A percentile compares a stretch with the other conserved stretches of the same genome.
These are phyloP conservation scores for Thuja plicata DNA, from an alignment of 83 land plant species.

Conservation along the genomic window DNA sequence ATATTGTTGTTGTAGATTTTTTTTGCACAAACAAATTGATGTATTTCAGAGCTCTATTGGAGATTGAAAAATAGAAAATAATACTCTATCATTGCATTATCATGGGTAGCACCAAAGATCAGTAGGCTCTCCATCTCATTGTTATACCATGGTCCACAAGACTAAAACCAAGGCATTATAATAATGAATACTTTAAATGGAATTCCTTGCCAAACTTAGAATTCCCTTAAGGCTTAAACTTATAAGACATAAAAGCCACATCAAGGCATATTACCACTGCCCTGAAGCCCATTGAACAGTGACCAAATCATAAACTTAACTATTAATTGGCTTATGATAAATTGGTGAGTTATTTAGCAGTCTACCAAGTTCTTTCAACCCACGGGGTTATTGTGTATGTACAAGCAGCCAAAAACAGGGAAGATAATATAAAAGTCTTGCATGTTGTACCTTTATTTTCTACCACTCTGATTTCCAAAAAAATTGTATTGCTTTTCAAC, in stretches of 20 bases:
- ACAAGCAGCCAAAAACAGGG: background rate
- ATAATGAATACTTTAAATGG: background rate
- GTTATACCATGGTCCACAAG: background rate
- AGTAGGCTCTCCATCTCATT: background rate
- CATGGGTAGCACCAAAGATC: background rate
- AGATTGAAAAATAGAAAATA: background rate
- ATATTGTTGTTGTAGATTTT: too few species aligned
- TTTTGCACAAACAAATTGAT: background rate
- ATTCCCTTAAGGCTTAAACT: background rate
- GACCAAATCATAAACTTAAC: background rate
- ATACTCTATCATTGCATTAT: background rate
- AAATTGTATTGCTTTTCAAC: background rate
- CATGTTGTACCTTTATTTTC: background rate
- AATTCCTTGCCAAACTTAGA: background rate
- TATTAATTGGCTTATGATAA: background rate
- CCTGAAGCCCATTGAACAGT: background rate
- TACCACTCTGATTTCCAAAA: background rate
- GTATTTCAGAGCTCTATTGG: background rate
- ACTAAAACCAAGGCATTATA: background rate
- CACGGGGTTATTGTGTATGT: background rate
- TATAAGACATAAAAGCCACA: background rate
- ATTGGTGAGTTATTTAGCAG: background rate
- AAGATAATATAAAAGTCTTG: background rate
- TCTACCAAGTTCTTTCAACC: background rate
- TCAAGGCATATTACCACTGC: background rate